phyloP scores from a whole-genome alignment of 495 filamentous ascomycete genomes.

The Tuber brumale region DNA sequence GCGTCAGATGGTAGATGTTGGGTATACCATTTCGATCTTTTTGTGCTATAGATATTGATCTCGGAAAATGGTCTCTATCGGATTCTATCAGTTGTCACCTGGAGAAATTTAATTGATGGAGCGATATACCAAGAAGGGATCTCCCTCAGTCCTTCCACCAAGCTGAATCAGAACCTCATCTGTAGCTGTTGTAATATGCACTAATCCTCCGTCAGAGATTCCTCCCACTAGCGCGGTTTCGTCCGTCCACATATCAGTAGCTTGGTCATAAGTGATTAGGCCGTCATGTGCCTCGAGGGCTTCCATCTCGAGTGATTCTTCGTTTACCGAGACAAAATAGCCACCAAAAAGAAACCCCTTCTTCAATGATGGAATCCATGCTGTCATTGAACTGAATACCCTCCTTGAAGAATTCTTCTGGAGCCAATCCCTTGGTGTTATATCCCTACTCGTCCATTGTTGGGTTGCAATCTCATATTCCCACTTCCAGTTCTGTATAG shows the following conservation, averaged over 20 bases:
- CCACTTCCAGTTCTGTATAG: too few species aligned
- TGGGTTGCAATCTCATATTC: not conserved
- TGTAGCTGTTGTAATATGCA: not conserved
- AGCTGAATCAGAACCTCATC: constrained; percentile 19
- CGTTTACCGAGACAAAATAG: too few species aligned
- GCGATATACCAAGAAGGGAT: not conserved
- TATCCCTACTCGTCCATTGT: not conserved
- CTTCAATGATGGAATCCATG: constrained; percentile 10
- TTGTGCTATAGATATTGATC: constrained; percentile 21
- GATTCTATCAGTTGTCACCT: too few species aligned
- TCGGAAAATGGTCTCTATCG: constrained; percentile 6
- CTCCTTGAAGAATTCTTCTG: not conserved
- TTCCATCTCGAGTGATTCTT: not conserved
- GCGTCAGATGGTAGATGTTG: not conserved
- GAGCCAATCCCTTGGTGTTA: too few species aligned
- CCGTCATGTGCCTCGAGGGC: not conserved
- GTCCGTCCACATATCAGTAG: constrained; percentile 8
- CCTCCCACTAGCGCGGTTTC: not conserved
- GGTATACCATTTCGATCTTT: constrained; percentile 14
- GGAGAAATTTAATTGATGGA: not conserved
- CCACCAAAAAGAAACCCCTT: constrained; percentile 12
- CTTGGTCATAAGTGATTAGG: constrained; percentile 10
- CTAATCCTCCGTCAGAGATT: not conserved
- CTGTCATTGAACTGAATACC: constrained; percentile 4
- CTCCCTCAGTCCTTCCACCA: not conserved